Conservation (phyloP, 2,329 filamentous ascomycete species). For the Capronia coronata region DNA sequence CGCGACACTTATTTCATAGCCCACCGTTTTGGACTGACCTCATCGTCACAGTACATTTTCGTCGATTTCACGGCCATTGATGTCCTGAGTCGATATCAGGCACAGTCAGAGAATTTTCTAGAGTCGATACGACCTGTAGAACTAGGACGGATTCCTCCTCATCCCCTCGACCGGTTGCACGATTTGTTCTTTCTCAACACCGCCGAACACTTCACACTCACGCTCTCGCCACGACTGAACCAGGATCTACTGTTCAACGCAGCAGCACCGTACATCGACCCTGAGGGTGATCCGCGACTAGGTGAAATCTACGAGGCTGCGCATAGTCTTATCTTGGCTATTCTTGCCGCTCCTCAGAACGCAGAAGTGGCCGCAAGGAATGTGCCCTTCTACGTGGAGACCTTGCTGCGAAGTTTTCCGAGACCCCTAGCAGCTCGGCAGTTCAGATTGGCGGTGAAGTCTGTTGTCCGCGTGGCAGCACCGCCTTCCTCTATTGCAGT, state of each 20-base stretch:
- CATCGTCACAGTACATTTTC: conserved; percentile 79
- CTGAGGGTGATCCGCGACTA: conserved; percentile 52
- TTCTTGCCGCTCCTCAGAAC: conserved; percentile 73
- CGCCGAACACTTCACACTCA: conserved; percentile 72
- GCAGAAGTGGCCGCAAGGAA: conserved; percentile 62
- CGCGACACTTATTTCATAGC: conserved; percentile 78
- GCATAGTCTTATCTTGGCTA: conserved; percentile 72
- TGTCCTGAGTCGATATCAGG: conserved; percentile 65
- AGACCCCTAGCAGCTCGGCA: conserved; percentile 71
- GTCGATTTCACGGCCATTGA: conserved; percentile 77
- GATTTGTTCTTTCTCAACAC: conserved; percentile 85
- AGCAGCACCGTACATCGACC: conserved; percentile 65
- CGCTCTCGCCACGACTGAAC: conserved; percentile 59
- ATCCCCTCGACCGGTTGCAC: conserved; percentile 64
- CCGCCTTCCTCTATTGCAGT: conserved; percentile 70
- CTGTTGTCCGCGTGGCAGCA: conserved; percentile 71
- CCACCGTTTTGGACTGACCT: conserved; percentile 61
- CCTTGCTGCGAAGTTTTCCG: conserved; percentile 73
- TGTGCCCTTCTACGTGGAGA: conserved; percentile 76
- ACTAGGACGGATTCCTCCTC: conserved; percentile 52
- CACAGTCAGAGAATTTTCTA: conserved; percentile 61
- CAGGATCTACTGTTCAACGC: conserved; percentile 69
- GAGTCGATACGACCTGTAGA: conserved; percentile 53
- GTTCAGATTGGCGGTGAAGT: conserved; percentile 82
- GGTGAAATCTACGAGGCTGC: conserved; percentile 79